Base-by-base conservation (phyloP, 495 filamentous ascomycete species). In the Schizothecium vesticola region DNA sequence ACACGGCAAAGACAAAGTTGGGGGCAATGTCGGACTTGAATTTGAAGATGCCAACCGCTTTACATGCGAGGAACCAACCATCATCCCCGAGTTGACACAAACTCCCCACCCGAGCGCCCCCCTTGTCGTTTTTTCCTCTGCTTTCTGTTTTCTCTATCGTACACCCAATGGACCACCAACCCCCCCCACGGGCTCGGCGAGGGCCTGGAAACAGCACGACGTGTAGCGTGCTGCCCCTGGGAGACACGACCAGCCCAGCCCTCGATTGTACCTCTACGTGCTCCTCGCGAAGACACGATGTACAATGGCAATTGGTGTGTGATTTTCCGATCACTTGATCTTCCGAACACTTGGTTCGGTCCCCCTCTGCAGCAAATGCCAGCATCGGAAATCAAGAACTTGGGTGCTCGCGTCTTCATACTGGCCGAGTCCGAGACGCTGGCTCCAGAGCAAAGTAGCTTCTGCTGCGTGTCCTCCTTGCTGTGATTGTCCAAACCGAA, bases 401-500 rank as follows among this genome's bases (percentile, higher is more conserved):
- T 19, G 21, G 22, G 55, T 6, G 21, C 16, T 11, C 16, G 5
- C 3, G 23, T 56, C 13, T 11, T 67, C 72, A 23, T 67, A 70
- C 67, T 68, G 81, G 81, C 81, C 81, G 72, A 85, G 81, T 83
- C 81, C 81, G 78, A 81, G 80, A 80, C 62, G 80, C 81, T 83
- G 82, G 82, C 81, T 85, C 80, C 81, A 80, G 82, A 82, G 82
- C 81, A 80, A 80, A 80, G 80, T 81, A 69, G 75, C 76, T 73
- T 79, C 76, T 79, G 75, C 78, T 76, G 73, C 43, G 73, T 69
- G 13, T 21, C 26, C 61, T 55, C 56, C 56, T 29, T 29, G 28
- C 16, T 31, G n/a, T 25, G 13, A 16, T 66, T 65, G 63, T 59
- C 61, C n/a, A 51, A 60, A 61, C 65, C 69, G 70, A 61, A 66